A percentile compares a stretch with the other conserved stretches of the same genome.
Evolutionary conservation across 2,329 filamentous ascomycete species (phyloP).

Genomic region (Phyllosticta ampelicida): DNA sequence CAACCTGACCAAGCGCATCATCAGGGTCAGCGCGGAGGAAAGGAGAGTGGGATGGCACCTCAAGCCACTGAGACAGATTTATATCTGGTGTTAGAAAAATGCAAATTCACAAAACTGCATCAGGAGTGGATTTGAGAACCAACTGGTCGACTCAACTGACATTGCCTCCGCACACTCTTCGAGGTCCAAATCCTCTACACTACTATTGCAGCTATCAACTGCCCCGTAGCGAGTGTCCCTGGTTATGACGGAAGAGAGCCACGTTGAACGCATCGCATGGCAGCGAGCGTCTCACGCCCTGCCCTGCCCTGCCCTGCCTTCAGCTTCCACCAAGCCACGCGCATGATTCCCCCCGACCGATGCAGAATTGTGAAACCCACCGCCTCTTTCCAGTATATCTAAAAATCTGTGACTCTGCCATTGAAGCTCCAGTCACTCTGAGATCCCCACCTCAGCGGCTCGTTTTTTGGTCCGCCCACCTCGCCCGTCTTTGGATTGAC

Average conservation of each 20-base stretch:
- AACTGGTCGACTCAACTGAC: too few relatives aligned
- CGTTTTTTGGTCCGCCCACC: conserved; percentile 93
- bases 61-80: too few relatives aligned
- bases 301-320: too few relatives aligned
- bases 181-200: not conserved
- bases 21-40: too few relatives aligned
- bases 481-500: conserved; percentile 89
- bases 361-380: not conserved
- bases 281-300: not conserved
- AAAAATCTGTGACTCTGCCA: conserved; percentile 86
- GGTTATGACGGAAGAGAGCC: not conserved
- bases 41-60: too few relatives aligned
- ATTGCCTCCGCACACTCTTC: not conserved
- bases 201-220: not conserved
- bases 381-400: not conserved
- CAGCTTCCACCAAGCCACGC: not conserved
- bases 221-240: not conserved
- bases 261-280: not conserved
- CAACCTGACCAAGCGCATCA: not conserved
- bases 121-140: too few relatives aligned
- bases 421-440: conserved; percentile 84
- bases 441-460: conserved; percentile 79
- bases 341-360: too few relatives aligned
- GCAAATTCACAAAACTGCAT: too few relatives aligned
- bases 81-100: too few relatives aligned